Conservation (phyloP, 495 filamentous ascomycete genomes). For the Penicillium parvum region DNA sequence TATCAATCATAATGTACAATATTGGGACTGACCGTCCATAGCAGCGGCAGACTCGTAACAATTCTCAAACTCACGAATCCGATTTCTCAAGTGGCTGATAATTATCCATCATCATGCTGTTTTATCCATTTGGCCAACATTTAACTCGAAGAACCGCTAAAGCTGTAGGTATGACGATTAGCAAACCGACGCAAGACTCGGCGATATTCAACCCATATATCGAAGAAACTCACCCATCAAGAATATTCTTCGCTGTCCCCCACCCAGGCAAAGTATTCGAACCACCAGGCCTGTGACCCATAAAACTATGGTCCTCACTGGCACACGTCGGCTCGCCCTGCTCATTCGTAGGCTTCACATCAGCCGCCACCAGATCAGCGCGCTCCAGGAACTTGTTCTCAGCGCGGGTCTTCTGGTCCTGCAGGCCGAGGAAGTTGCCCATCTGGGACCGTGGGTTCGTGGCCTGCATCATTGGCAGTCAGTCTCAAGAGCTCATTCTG, state of each 20-base stretch:
- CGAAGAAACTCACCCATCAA: conserved; percentile 25
- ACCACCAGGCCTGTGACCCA: conserved; percentile 29
- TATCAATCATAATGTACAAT: too few species aligned
- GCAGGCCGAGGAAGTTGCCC: conserved; percentile 27
- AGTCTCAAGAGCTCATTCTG: not conserved
- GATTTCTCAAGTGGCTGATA: too few species aligned
- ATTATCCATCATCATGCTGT: too few species aligned
- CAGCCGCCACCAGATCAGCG: conserved; percentile 6
- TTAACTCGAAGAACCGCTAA: too few species aligned
- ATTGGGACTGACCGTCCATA: too few species aligned
- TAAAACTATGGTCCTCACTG: conserved; percentile 38
- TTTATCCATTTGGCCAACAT: too few species aligned
- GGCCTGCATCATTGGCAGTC: conserved; percentile 17
- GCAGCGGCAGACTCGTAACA: too few species aligned
- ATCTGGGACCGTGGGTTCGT: conserved; percentile 22
- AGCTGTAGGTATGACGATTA: too few species aligned
- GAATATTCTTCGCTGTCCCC: conserved; percentile 21
- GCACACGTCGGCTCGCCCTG: conserved; percentile 19
- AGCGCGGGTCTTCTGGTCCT: conserved; percentile 31
- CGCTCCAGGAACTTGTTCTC: conserved; percentile 20
- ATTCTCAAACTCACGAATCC: too few species aligned
- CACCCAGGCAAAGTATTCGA: conserved; percentile 34
- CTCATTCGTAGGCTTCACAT: conserved; percentile 4
- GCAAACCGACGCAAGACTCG: too few species aligned
- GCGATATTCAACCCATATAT: too few species aligned